Percentiles rank a stretch among this genome's conserved stretches.
Evolutionary conservation across 495 filamentous ascomycete genomes (phyloP).

Genomic region (Apiosordaria backusii): DNA sequence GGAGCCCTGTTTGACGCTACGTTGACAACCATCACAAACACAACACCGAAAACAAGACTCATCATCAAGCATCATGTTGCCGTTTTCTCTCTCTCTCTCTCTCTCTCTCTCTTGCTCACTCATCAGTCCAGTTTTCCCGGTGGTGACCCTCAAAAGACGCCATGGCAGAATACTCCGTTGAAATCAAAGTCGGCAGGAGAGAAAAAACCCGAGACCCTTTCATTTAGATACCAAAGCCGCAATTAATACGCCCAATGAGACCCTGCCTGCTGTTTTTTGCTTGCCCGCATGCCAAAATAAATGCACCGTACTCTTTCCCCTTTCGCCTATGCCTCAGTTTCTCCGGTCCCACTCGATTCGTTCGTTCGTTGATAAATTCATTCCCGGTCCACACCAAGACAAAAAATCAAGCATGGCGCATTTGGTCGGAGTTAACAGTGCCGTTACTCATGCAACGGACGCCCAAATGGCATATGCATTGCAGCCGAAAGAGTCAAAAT

Average conservation of each 20-base stretch:
- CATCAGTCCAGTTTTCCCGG: neutral
- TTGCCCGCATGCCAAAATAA: neutral
- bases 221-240: neutral
- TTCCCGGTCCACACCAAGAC: neutral
- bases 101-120: slow-evolving; percentile 2
- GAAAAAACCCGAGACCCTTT: slow-evolving; percentile 2
- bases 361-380: neutral
- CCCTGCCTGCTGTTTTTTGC: neutral
- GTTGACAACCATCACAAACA: neutral
- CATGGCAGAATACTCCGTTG: slow-evolving; percentile 8
- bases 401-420: neutral
- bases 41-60: neutral
- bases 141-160: slow-evolving; percentile 3
- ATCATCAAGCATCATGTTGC: slow-evolving; percentile 1
- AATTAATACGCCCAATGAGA: neutral
- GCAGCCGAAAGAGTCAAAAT: neutral
- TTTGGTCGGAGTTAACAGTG: neutral
- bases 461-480: neutral
- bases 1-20: neutral
- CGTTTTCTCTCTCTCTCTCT: slow-evolving; percentile 6
- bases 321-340: neutral
- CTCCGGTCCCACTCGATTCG: neutral
- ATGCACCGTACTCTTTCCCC: neutral
- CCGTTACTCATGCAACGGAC: neutral
- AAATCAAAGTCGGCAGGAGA: neutral